phyloP scores from a whole-genome alignment of 768 basidiomycete species.

The Tylopilus felleus region DNA sequence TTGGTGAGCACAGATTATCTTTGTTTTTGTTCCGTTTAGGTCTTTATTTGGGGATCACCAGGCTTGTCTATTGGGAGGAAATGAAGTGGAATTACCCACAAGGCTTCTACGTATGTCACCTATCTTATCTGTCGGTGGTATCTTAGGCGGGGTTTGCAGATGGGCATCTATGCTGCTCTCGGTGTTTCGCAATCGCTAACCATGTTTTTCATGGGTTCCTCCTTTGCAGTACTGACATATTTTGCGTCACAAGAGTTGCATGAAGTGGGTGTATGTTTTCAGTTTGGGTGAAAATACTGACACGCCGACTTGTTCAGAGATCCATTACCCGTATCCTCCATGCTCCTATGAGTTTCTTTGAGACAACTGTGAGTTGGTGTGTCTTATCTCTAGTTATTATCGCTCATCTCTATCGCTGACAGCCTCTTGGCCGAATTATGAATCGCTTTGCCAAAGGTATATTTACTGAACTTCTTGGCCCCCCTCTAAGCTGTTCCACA shows the following conservation, averaged over 20 bases:
- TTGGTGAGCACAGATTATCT: constrained; percentile 46
- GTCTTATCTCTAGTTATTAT: background rate
- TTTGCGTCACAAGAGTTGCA: constrained; percentile 74
- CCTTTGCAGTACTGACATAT: constrained; percentile 66
- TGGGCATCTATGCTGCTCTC: constrained; percentile 76
- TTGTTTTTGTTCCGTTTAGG: background rate
- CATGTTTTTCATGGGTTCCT: constrained; percentile 63
- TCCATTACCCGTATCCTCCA: constrained; percentile 71
- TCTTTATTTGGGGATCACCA: constrained; percentile 17
- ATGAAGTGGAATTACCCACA: constrained; percentile 53
- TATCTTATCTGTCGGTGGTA: constrained; percentile 27
- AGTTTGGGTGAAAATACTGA: background rate
- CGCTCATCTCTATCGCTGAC: constrained; percentile 7
- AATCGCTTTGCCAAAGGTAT: constrained; percentile 83
- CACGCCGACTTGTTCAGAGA: constrained; percentile 32
- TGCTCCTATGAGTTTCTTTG: constrained; percentile 89
- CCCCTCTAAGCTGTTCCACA: background rate
- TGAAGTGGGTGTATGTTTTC: constrained; percentile 36
- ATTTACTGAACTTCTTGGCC: background rate
- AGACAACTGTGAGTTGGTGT: constrained; percentile 58
- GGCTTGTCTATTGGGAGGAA: constrained; percentile 72
- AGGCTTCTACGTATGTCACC: constrained; percentile 64
- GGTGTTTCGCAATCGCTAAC: constrained; percentile 68
- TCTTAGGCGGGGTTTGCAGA: constrained; percentile 39
- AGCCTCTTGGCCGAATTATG: constrained; percentile 85